Base-by-base conservation (phyloP, 1,284 basidiomycete species). In the Malassezia psittaci region DNA sequence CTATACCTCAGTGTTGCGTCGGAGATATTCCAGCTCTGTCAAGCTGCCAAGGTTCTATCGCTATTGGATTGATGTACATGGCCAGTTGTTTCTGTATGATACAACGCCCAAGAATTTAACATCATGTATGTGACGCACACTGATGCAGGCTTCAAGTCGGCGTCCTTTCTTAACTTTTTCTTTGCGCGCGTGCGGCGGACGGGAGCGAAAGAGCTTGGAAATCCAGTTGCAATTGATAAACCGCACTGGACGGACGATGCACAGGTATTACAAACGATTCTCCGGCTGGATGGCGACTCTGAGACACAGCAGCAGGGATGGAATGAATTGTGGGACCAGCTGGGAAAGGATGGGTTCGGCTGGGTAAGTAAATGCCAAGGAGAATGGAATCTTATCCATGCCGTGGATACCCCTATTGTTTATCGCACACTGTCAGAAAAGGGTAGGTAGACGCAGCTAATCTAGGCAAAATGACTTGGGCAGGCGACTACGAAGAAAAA, bases 31-130 rank as follows among this genome's bases (percentile, higher is more conserved):
- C 3, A 15, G 21, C 9, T 13, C 41, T 6, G 13, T 32, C 12
- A 16, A 43, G 10, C 2, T 50, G 5, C 46, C 60, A 16, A 62
- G 74, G 2, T 60, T 67, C 2, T 75, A 75, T 34, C 52, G 62
- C 33, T 75, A 75, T 57, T 70, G 68, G 39, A 52, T 74, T 9
- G 68, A 75, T 48, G 59, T 68, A 4, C 69, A 76, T 48, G 75
- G 75, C 0, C 72, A 66, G 46, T 64, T 76, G 11, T 76, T 72
- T 51, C 57, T 76, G 21, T 70, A 73, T 16, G 58, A 64, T 18
- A 66, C 72, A 1, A 62, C 65, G 7, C 65, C 65, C 1, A 72
- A 75, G 51, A 76, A 75, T 51, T 62, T 75, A 38, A 75, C 74
- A 3, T 68, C 67, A 39, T 75, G 67, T 56, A 61, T 52, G 57